Evolutionary conservation across 768 basidiomycete species (phyloP).

Genomic region (Pleurotus tuber-regium): DNA sequence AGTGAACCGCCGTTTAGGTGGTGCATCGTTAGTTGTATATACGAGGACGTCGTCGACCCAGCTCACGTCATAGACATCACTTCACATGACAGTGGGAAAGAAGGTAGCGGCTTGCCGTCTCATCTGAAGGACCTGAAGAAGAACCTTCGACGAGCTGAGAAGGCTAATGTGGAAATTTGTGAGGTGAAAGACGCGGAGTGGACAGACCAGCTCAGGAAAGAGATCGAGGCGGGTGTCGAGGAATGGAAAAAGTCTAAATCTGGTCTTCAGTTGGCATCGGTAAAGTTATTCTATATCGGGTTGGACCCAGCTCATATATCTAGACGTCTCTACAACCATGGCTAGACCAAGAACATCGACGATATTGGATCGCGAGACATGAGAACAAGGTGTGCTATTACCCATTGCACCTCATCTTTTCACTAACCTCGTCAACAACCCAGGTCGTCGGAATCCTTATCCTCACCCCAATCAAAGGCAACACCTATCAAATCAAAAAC

Average conservation of each 20-base stretch:
- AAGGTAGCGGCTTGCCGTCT: slow-evolving; percentile 27
- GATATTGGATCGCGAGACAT: slow-evolving; percentile 54
- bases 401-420: too few species aligned
- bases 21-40: slow-evolving; percentile 61
- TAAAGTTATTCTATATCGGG: slow-evolving; percentile 15
- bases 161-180: slow-evolving; percentile 46
- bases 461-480: slow-evolving; percentile 41
- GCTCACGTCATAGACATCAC: slow-evolving; percentile 41
- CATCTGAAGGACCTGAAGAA: slow-evolving; percentile 56
- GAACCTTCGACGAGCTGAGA: slow-evolving; percentile 58
- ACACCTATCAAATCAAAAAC: slow-evolving; percentile 56
- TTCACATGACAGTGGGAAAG: slow-evolving; percentile 28
- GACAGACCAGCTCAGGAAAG: slow-evolving; percentile 40
- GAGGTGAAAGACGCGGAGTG: slow-evolving; percentile 38
- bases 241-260: slow-evolving; percentile 54
- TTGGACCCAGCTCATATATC: neutral
- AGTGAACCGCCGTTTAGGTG: slow-evolving; percentile 43
- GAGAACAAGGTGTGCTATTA: slow-evolving; percentile 23
- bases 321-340: slow-evolving; percentile 50
- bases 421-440: neutral
- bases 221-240: slow-evolving; percentile 49
- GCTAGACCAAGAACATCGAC: slow-evolving; percentile 51
- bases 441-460: slow-evolving; percentile 49
- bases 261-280: slow-evolving; percentile 58
- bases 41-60: slow-evolving; percentile 57